phyloP scores from a whole-genome alignment of 768 basidiomycete species.

The Suillus subluteus region DNA sequence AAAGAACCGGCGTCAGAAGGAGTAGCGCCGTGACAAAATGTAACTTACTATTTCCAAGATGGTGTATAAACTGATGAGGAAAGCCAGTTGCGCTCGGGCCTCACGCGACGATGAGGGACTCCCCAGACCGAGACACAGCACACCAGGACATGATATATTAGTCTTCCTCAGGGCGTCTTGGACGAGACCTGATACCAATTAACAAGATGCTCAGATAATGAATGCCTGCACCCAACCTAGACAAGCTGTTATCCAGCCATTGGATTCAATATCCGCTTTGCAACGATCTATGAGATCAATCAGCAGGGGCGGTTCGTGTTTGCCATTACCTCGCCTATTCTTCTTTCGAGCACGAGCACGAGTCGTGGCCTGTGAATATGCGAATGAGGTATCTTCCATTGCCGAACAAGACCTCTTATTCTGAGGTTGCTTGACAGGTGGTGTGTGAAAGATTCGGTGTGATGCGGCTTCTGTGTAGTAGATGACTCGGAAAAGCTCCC shows the following conservation, averaged over 20 bases:
- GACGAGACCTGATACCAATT: constrained; percentile 18
- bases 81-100: constrained; percentile 69
- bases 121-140: constrained; percentile 76
- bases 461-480: neutral
- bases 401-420: constrained; percentile 10
- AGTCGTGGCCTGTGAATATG: constrained; percentile 54
- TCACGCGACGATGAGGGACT: constrained; percentile 66
- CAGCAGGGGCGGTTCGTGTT: constrained; percentile 37
- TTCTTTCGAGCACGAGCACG: constrained; percentile 56
- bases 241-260: constrained; percentile 59
- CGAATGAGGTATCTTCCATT: constrained; percentile 31
- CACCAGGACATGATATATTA: constrained; percentile 27
- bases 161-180: constrained; percentile 34
- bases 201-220: neutral
- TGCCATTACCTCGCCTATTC: constrained; percentile 47
- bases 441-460: neutral
- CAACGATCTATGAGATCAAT: constrained; percentile 44
- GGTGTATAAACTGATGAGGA: constrained; percentile 59
- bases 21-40: constrained; percentile 15
- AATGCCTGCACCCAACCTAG: constrained; percentile 47
- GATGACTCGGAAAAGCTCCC: neutral
- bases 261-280: constrained; percentile 46
- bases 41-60: constrained; percentile 62
- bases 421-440: neutral
- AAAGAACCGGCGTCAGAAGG: constrained; percentile 16